These are phyloP conservation scores for Diaporthe capsici DNA, from an alignment of 2,329 filamentous ascomycete genomes.

Conservation along the genomic window DNA sequence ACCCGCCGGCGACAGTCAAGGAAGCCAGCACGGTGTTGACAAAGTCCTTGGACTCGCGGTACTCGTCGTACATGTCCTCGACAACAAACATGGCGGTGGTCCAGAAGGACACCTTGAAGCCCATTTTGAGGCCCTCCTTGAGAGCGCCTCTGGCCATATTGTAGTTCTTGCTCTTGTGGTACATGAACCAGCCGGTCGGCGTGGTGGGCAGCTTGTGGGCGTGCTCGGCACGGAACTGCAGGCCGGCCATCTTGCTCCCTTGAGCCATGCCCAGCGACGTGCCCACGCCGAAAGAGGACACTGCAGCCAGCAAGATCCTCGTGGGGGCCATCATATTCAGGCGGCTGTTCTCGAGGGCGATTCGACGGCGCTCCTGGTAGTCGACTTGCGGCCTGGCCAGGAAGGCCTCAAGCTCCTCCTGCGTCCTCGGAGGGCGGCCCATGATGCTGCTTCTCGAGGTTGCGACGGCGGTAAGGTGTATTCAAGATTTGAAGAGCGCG, in stretches of 20 bases:
- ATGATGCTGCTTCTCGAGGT: conserved; percentile 6
- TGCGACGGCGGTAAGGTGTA: not conserved
- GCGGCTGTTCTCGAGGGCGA: conserved; percentile 36
- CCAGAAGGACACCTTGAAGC: conserved; percentile 78
- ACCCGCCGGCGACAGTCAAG: conserved; percentile 85
- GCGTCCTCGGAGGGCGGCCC: conserved; percentile 31
- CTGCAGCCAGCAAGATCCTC: conserved; percentile 71
- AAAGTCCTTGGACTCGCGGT: conserved; percentile 79
- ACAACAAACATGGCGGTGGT: conserved; percentile 82
- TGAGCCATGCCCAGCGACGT: conserved; percentile 79
- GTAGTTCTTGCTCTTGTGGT: conserved; percentile 99
- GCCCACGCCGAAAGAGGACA: conserved; percentile 77
- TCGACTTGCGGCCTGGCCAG: conserved; percentile 5
- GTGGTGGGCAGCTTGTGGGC: conserved; percentile 90
- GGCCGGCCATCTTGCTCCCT: conserved; percentile 79
- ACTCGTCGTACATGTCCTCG: conserved; percentile 87
- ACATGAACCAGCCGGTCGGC: conserved; percentile 94
- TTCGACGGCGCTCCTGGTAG: conserved; percentile 21
- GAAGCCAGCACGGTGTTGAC: conserved; percentile 86
- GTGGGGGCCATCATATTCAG: conserved; percentile 38
- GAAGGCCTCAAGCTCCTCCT: conserved; percentile 37
- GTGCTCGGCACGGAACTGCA: conserved; percentile 95
- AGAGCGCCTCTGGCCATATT: conserved; percentile 83
- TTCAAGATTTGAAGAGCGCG: not conserved
- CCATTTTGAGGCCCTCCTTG: conserved; percentile 84